These are phyloP conservation scores for Amylostereum areolatum DNA, from an alignment of 1,284 basidiomycete species.

Conservation along the genomic window DNA sequence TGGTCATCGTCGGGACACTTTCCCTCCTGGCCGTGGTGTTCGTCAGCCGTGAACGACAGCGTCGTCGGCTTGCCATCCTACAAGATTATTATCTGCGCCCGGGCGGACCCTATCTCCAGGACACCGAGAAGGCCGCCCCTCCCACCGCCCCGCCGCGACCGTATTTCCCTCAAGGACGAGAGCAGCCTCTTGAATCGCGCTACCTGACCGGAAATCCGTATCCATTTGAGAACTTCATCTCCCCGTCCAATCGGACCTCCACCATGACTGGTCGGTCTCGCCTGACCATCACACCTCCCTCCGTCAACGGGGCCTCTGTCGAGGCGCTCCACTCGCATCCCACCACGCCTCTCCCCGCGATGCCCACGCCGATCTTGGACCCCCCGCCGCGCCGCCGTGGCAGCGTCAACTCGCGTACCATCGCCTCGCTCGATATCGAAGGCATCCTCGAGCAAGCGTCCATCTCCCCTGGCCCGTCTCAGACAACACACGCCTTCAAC, in stretches of 20 bases:
- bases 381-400: not conserved
- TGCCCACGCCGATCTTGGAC: not conserved
- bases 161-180: not conserved
- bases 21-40: constrained; percentile 37
- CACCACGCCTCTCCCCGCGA: not conserved
- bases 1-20: constrained; percentile 27
- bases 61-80: not conserved
- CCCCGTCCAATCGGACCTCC: not conserved
- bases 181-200: not conserved
- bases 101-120: not conserved
- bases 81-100: not conserved
- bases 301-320: too few species aligned
- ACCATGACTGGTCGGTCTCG: not conserved
- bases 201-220: not conserved
- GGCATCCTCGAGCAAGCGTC: constrained; percentile 47
- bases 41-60: constrained; percentile 35
- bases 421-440: constrained; percentile 42
- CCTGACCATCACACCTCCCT: too few species aligned
- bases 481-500: constrained; percentile 7
- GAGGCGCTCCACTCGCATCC: too few species aligned
- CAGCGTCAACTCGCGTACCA: constrained; percentile 10
- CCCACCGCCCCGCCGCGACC: not conserved
- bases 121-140: not conserved
- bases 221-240: not conserved
- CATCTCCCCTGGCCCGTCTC: constrained; percentile 20